Evolutionary conservation across 768 basidiomycete genomes (phyloP), one percentile per base, ranked within the genome.

Genomic region (Collybia nuda): DNA sequence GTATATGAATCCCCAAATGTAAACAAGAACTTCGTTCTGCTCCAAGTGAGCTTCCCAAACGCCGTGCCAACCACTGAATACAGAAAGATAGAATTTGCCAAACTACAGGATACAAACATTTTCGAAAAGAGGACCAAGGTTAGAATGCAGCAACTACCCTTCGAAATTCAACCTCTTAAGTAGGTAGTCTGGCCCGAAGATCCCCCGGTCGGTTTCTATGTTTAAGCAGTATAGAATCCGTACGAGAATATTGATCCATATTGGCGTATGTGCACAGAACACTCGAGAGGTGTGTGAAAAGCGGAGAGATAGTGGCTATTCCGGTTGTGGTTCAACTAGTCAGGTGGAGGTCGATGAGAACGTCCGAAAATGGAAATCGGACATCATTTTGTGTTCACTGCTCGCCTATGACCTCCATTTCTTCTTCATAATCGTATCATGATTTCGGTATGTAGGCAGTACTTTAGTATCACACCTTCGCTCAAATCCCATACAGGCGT

Each of bases 1-100:
- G 80, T 81, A 62, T 85, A 85, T 0, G 81, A 85, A 56, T 85
- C 84, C 8, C 84, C 84, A 55, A 85, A 85, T 1, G 77, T 71
- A 54, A 86, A 80, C 44, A 85, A 56, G 58, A 74, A 83, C 54
- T 82, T 64, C 4, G 78, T 84, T 12, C 70, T 68, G 11, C 68
- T 71, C 83, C 82, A 84, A 6, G 77, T 72, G 2, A 79, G 66
- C 45, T 63, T 63, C 5, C 68, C 62, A 18, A 58, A 52, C 17
- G 56, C 46, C 18, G 55, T 49, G 11, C 12, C 18, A 11, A 21
- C 28, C 42, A 36, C 29, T 38, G 7, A 56, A 41, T 6, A 23
- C 24, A 32, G 19, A 38, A 44, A 17, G 54, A 14, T 15, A 40
- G 12, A 45, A 37, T 4, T 14, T 11, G 14, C 9, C 32, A 32